Conservation (phyloP, 139 green algal genomes). For the Haematococcus lacustris region DNA sequence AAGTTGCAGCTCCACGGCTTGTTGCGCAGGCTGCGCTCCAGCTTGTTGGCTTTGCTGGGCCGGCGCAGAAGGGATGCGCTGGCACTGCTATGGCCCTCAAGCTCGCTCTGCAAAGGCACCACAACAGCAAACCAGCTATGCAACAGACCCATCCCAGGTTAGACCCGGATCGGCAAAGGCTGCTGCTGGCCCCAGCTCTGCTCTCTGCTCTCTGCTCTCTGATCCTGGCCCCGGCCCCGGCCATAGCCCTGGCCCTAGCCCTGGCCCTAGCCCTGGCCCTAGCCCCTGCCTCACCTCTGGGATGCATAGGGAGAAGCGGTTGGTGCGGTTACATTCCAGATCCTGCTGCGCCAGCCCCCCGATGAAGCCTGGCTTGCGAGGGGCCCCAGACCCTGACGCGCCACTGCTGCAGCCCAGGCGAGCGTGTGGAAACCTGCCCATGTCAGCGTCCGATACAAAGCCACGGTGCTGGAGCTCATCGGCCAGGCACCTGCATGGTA, state of each 20-base stretch:
- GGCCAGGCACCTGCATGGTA: background rate
- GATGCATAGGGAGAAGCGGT: background rate
- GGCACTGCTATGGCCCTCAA: background rate
- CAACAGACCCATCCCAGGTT: background rate
- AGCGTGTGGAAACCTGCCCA: background rate
- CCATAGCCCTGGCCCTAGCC: too few species aligned
- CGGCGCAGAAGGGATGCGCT: background rate
- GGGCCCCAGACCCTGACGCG: too few species aligned
- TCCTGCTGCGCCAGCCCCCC: background rate
- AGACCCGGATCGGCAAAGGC: background rate
- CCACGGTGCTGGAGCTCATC: background rate
- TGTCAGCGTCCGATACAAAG: background rate
- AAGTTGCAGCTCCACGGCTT: too few species aligned
- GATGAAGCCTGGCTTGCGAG: too few species aligned
- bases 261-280: too few species aligned
- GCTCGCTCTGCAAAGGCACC: too few species aligned
- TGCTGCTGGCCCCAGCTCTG: background rate
- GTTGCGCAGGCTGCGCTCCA: background rate
- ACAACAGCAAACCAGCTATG: background rate
- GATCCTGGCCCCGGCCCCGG: background rate
- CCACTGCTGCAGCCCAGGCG: background rate
- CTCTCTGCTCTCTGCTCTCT: background rate
- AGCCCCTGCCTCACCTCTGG: background rate
- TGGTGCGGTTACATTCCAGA: background rate
- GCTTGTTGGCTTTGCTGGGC: background rate